These are phyloP conservation scores for Mortierella sp. DNA, from an alignment of 371 early-diverging fungal species.

Conservation along the genomic window DNA sequence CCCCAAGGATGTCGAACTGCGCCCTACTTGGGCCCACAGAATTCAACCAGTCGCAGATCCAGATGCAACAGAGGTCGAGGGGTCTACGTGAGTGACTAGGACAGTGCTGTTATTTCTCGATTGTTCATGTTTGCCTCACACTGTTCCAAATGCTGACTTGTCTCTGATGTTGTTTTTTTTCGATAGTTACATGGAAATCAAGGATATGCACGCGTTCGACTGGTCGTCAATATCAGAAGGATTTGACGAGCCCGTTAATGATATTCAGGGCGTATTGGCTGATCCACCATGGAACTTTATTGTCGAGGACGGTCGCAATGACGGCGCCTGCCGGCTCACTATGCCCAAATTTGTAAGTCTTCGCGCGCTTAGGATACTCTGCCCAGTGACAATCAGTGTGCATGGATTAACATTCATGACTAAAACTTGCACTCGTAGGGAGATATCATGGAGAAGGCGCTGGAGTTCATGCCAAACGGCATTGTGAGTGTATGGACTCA, in stretches of 20 bases:
- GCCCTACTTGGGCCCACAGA: slow-evolving; percentile 56
- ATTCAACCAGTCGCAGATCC: slow-evolving; percentile 31
- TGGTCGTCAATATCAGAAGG: slow-evolving; percentile 48
- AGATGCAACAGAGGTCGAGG: slow-evolving; percentile 25
- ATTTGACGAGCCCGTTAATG: slow-evolving; percentile 37
- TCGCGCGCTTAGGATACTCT: neutral
- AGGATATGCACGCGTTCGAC: slow-evolving; percentile 34
- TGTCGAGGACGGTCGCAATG: slow-evolving; percentile 67
- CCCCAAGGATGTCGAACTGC: slow-evolving; percentile 53
- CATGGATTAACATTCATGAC: neutral
- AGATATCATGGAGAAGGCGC: slow-evolving; percentile 62
- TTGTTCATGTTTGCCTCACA: neutral
- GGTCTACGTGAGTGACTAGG: slow-evolving; percentile 25
- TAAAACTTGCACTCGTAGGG: slow-evolving; percentile 29
- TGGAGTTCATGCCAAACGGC: slow-evolving; percentile 66
- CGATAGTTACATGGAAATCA: slow-evolving; percentile 38
- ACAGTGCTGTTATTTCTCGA: no score
- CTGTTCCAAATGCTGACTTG: neutral
- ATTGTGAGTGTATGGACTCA: slow-evolving; percentile 76
- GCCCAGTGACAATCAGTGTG: neutral
- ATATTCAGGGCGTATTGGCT: slow-evolving; percentile 67
- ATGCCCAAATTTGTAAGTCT: slow-evolving; percentile 57
- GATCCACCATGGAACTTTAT: slow-evolving; percentile 78
- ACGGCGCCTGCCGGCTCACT: slow-evolving; percentile 63
- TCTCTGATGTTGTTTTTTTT: neutral